Conservation (phyloP, 1,139 yeast genomes). For the Kurtzmaniella natalensis region DNA sequence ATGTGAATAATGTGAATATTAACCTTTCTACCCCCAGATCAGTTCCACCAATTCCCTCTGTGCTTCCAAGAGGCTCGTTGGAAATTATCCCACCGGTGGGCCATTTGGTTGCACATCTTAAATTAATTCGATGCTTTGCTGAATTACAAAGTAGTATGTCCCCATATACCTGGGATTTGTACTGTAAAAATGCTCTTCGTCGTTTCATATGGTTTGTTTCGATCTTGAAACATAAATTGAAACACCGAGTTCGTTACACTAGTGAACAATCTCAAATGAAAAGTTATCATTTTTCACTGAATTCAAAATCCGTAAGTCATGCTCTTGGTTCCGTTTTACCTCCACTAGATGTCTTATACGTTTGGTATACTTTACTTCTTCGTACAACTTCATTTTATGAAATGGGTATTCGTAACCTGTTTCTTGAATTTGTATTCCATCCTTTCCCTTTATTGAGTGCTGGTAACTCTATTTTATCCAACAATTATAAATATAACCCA, state of each 20-base stretch:
- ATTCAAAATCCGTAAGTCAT: conserved; percentile 4
- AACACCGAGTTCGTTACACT: not conserved
- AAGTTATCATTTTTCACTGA: conserved; percentile 1
- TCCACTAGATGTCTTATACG: conserved; percentile 5
- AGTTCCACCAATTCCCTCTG: not conserved
- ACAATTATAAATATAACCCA: conserved; percentile 2
- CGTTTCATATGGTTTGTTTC: conserved; percentile 5
- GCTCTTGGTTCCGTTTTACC: conserved; percentile 2
- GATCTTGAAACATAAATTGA: conserved; percentile 2
- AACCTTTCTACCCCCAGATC: not conserved
- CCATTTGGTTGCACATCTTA: conserved; percentile 5
- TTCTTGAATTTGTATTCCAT: conserved; percentile 5
- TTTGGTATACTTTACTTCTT: conserved; percentile 4
- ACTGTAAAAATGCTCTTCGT: conserved; percentile 3
- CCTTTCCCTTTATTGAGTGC: conserved; percentile 5
- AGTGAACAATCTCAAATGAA: conserved; percentile 5
- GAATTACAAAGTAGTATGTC: not conserved
- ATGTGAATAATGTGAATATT: too few species aligned
- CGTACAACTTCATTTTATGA: conserved; percentile 5
- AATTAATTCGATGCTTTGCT: conserved; percentile 4
- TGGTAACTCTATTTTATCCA: not conserved
- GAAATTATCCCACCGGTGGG: conserved; percentile 3
- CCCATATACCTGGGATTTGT: conserved; percentile 3
- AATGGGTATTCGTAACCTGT: conserved; percentile 5
- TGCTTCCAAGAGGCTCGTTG: not conserved